Evolutionary conservation across 208 protist species (phyloP).

Genomic region (Acanthamoeba castellanii): DNA sequence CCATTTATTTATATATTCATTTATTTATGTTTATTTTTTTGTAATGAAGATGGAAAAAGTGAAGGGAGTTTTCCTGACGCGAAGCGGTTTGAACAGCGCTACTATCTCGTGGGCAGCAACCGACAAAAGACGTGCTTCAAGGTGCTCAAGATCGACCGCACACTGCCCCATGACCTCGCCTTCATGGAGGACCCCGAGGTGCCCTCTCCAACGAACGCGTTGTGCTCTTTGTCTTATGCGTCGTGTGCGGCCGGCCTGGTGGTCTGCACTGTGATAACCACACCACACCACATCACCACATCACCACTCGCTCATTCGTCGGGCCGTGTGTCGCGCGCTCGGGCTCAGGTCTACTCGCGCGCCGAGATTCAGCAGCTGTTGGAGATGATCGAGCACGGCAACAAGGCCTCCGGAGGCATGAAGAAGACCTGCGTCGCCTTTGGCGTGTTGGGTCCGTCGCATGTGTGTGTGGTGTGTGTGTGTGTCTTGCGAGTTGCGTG

Average conservation of each 20-base stretch:
- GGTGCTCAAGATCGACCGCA: conserved; percentile 87
- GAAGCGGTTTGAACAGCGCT: conserved; percentile 63
- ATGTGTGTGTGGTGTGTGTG: background rate
- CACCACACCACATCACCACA: too few relatives aligned
- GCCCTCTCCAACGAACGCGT: background rate
- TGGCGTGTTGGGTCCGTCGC: conserved; percentile 63
- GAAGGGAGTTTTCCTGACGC: background rate
- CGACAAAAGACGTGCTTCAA: conserved; percentile 77
- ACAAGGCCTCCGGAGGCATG: conserved; percentile 67
- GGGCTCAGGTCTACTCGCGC: conserved; percentile 75
- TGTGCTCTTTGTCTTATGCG: background rate
- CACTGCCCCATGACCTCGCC: conserved; percentile 72
- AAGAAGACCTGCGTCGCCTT: conserved; percentile 58
- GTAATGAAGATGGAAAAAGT: background rate
- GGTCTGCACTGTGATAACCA: too few relatives aligned
- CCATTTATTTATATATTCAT: background rate
- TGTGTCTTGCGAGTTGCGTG: background rate
- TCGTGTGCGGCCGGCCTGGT: background rate
- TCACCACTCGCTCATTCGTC: too few relatives aligned
- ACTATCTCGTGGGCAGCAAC: conserved; percentile 83
- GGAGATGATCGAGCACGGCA: conserved; percentile 78
- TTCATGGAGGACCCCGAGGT: conserved; percentile 83
- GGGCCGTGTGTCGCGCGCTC: background rate
- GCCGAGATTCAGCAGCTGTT: conserved; percentile 76
- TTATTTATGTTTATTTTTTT: background rate